phyloP scores from a whole-genome alignment of 176 grass and related monocot species.

The Carex kokanica region DNA sequence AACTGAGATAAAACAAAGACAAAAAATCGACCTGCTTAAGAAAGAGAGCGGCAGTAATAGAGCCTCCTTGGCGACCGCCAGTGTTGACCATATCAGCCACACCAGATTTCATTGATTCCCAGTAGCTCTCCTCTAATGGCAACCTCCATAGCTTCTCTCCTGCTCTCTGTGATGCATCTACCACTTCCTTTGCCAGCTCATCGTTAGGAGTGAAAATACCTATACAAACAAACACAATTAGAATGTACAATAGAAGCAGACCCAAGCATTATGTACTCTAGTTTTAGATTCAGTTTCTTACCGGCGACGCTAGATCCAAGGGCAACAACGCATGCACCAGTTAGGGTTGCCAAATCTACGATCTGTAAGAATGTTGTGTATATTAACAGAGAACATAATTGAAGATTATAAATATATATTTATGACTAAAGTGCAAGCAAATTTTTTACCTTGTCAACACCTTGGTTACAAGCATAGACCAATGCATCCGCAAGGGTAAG shows the following conservation, averaged over 20 bases:
- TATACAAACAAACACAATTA: slow-evolving; percentile 20
- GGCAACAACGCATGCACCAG: slow-evolving; percentile 74
- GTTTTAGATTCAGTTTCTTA: slow-evolving; percentile 30
- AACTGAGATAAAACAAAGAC: not conserved
- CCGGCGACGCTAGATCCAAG: slow-evolving; percentile 87
- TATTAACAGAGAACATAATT: not conserved
- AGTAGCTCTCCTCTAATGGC: slow-evolving; percentile 89
- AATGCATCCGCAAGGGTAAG: slow-evolving; percentile 95
- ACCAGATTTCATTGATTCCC: slow-evolving; percentile 90
- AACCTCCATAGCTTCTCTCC: slow-evolving; percentile 97
- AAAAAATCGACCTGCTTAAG: slow-evolving; percentile 73
- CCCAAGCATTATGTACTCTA: not conserved
- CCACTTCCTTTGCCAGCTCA: slow-evolving; percentile 81
- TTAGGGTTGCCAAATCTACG: slow-evolving; percentile 91
- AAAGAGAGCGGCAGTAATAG: slow-evolving; percentile 86
- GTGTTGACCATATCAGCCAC: slow-evolving; percentile 98
- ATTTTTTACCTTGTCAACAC: slow-evolving; percentile 80
- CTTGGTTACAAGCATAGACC: slow-evolving; percentile 95
- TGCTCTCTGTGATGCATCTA: slow-evolving; percentile 61
- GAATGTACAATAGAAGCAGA: not conserved
- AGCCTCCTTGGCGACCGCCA: slow-evolving; percentile 73
- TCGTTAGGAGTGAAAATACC: slow-evolving; percentile 85
- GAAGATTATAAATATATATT: not conserved
- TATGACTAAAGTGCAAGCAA: not conserved
- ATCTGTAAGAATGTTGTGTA: slow-evolving; percentile 43